Evolutionary conservation across 495 filamentous ascomycete genomes (phyloP).

Genomic region (Penicillium daleae): DNA sequence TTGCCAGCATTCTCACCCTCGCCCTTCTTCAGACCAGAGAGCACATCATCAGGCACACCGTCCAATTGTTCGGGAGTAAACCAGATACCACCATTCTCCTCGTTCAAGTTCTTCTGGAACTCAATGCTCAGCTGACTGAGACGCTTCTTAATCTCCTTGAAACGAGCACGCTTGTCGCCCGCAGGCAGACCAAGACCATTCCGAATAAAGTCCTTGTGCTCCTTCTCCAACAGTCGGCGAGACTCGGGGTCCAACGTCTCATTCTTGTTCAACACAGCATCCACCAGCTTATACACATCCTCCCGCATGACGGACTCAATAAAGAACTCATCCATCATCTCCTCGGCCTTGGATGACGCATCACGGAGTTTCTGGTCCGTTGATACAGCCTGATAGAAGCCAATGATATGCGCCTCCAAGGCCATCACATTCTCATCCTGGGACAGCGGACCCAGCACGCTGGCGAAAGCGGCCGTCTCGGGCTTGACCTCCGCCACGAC

Average conservation of each 20-base stretch:
- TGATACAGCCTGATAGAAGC: constrained; percentile 83
- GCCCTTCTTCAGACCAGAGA: constrained; percentile 69
- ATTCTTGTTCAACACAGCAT: constrained; percentile 60
- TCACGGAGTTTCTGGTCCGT: constrained; percentile 69
- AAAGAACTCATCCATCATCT: constrained; percentile 67
- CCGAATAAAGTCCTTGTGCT: constrained; percentile 66
- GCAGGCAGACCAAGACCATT: constrained; percentile 66
- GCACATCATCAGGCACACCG: constrained; percentile 66
- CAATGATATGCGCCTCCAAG: constrained; percentile 63
- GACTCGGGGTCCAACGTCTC: constrained; percentile 68
- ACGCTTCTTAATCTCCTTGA: constrained; percentile 75
- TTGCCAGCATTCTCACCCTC: constrained; percentile 70
- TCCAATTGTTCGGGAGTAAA: constrained; percentile 63
- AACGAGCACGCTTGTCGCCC: constrained; percentile 63
- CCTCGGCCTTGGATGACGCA: constrained; percentile 69
- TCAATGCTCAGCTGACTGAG: constrained; percentile 65
- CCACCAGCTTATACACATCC: constrained; percentile 66
- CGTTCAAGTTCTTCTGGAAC: constrained; percentile 72
- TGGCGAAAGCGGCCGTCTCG: constrained; percentile 67
- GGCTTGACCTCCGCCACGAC: constrained; percentile 70
- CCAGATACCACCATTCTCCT: constrained; percentile 70
- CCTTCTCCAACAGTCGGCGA: constrained; percentile 66
- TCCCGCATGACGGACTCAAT: constrained; percentile 71
- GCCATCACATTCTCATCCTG: constrained; percentile 67
- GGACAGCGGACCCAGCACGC: constrained; percentile 64